Evolutionary conservation across 345 rosid genomes (phyloP).

Genomic region (Melaleuca quinquenervia): DNA sequence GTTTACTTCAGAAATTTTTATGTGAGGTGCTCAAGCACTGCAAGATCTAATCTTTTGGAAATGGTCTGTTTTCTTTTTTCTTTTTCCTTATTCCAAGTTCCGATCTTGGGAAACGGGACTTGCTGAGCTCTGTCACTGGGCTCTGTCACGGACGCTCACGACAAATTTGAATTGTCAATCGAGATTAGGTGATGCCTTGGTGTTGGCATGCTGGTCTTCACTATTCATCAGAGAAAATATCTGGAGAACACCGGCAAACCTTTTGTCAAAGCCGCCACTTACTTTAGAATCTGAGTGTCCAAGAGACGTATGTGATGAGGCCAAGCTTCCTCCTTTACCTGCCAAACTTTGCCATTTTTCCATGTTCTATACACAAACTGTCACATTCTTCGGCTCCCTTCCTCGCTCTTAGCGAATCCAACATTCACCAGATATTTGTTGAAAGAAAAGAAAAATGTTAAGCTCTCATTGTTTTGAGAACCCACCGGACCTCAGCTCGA

Average conservation of each 20-base stretch:
- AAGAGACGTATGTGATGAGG: no score
- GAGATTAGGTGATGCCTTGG: background rate
- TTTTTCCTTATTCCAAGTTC: background rate
- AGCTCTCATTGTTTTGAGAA: conserved; percentile 66
- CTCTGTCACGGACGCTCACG: background rate
- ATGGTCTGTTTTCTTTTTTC: background rate
- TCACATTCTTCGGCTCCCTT: background rate
- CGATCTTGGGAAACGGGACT: background rate
- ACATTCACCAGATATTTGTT: background rate
- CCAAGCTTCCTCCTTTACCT: background rate
- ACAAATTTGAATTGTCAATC: background rate
- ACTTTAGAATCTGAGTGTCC: no score
- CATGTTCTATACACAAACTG: background rate
- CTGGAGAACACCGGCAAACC: no score
- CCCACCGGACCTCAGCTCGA: conserved; percentile 52
- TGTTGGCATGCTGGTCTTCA: background rate
- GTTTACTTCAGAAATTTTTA: background rate
- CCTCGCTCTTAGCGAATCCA: background rate
- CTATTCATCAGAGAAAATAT: no score
- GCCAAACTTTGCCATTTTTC: background rate
- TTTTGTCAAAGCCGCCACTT: no score
- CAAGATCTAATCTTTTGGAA: background rate
- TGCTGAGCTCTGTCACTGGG: background rate
- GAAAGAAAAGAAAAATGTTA: conserved; percentile 22
- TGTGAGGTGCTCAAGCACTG: background rate